These are phyloP conservation scores for Blastomyces silverae DNA, from an alignment of 2,329 filamentous ascomycete species.

Conservation along the genomic window DNA sequence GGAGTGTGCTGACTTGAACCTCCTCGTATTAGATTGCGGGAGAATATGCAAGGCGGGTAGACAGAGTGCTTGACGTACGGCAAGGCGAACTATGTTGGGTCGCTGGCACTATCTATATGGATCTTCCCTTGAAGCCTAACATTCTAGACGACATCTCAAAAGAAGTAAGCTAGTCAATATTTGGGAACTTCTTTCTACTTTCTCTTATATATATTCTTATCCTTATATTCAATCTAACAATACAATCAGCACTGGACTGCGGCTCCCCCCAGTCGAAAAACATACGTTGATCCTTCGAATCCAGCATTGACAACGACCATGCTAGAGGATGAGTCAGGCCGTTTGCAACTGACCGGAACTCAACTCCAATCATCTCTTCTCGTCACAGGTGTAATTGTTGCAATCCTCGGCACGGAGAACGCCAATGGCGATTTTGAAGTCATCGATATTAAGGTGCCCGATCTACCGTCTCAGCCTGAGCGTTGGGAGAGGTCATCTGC, in stretches of 20 bases:
- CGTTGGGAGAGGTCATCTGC: slow-evolving; percentile 62
- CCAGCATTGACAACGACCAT: slow-evolving; percentile 57
- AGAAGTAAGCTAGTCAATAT: slow-evolving; percentile 54
- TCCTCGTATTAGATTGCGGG: slow-evolving; percentile 55
- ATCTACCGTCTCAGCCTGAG: slow-evolving; percentile 71
- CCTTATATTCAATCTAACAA: slow-evolving; percentile 18
- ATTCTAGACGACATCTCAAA: slow-evolving; percentile 92
- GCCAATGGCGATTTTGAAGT: slow-evolving; percentile 87
- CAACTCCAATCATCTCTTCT: slow-evolving; percentile 62
- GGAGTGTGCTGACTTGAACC: not conserved
- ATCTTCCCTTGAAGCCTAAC: slow-evolving; percentile 92
- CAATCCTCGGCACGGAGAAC: slow-evolving; percentile 93
- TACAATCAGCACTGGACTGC: slow-evolving; percentile 70
- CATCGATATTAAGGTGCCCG: slow-evolving; percentile 80
- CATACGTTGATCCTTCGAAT: slow-evolving; percentile 57
- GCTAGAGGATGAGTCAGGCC: slow-evolving; percentile 92
- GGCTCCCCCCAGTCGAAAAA: slow-evolving; percentile 67
- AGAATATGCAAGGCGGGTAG: slow-evolving; percentile 67
- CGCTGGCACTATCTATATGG: slow-evolving; percentile 90
- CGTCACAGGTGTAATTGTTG: slow-evolving; percentile 88
- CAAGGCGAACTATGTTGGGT: slow-evolving; percentile 97
- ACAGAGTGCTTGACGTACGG: slow-evolving; percentile 87
- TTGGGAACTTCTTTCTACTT: not conserved
- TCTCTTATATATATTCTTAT: not conserved
- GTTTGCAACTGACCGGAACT: slow-evolving; percentile 69